These are phyloP conservation scores for Lepidium africanum DNA, from an alignment of 345 rosid genomes.

Conservation along the genomic window DNA sequence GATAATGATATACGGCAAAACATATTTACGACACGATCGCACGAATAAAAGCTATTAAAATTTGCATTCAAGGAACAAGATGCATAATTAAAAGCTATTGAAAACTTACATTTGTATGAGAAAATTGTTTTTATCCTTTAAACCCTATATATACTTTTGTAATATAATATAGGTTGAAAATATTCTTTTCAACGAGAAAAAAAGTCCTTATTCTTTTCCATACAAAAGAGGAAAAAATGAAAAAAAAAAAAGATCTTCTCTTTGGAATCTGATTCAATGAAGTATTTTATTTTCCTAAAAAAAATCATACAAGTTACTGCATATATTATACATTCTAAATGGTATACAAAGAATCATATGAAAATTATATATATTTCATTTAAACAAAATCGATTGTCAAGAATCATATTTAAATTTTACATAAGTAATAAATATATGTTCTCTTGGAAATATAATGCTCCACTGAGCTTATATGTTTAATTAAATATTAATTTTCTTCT, in stretches of 20 bases:
- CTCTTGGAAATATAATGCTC: not conserved
- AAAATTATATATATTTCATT: not conserved
- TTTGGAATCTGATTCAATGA: conserved; percentile 25
- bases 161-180: not conserved
- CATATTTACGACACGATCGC: not conserved
- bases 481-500: not conserved
- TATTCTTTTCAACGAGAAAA: not conserved
- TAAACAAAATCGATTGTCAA: not conserved
- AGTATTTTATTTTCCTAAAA: not conserved
- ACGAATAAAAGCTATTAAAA: not conserved
- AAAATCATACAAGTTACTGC: not conserved
- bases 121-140: not conserved
- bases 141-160: not conserved
- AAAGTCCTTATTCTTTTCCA: not conserved
- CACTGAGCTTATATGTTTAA: not conserved
- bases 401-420: not conserved
- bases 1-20: not conserved
- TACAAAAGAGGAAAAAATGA: not conserved
- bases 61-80: not conserved
- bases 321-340: conserved; percentile 6
- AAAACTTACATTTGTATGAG: not conserved
- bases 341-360: not conserved
- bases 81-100: not conserved
- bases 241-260: not conserved
- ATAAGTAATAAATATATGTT: not conserved